Base-by-base conservation (phyloP, 331 rosid species). In the Acacia concinna region DNA sequence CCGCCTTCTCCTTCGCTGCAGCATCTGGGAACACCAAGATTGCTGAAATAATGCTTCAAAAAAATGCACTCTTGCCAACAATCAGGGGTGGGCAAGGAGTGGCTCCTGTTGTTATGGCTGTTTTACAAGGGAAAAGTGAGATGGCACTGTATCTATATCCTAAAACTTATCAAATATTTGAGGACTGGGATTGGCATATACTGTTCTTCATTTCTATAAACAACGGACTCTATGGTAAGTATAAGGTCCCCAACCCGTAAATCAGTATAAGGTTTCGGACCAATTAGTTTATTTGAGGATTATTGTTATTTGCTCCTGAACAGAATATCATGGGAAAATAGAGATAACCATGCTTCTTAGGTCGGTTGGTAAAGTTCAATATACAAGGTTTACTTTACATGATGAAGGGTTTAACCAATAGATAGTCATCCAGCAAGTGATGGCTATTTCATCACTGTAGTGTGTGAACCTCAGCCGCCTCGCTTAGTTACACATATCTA, bases 1-100 rank as follows among this genome's bases (percentile, higher is more conserved):
- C 93, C 0, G 86, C 93, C 1, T 77, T 89, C 46, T 76, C 84
- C 41, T 79, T 83, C 7, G 89, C 89, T 4, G 88, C 93, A 0
- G 87, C 80, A 0, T 74, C 77, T 1, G 93, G 89, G 46, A 80
- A 82, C 17, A 56, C 82, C 43, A 32, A 23, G 4, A 77, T 87
- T 41, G 91, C 81, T 4, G 5, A 81, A 37, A 59, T 83, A 38
- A 51, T 85, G 88, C 2, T 52, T 11, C 1, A 2, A 0, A 15
- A 14, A 4, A 84, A 85, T n/a, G 8, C 0, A 0, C 7, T 0
- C 0, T 75, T 83, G 78, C 80, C 90, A 43, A 46, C 13, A 17
- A 57, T 81, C 7, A 32, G 85, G 41, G 86, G 82, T 12, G 78
- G 71, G 40, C 1, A 0, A 44, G 84, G 81, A 30, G 74, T 44